phyloP scores from a whole-genome alignment of 257 asterid genomes.

The Solanum etuberosum region DNA sequence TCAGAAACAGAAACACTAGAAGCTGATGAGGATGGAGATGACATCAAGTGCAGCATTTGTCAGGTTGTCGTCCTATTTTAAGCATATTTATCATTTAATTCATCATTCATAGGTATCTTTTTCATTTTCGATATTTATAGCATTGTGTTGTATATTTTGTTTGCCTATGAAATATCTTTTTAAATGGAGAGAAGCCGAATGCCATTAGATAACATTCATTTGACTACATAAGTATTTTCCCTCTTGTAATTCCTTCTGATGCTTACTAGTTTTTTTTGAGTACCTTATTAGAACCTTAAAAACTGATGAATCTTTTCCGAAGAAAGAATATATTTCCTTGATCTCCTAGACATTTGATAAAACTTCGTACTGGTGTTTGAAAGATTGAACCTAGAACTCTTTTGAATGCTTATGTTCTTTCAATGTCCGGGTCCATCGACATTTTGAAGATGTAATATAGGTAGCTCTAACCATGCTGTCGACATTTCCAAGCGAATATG shows the following conservation, averaged over 20 bases:
- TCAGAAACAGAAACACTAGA: slow-evolving; percentile 13
- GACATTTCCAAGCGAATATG: neutral
- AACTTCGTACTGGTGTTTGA: neutral
- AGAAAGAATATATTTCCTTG: neutral
- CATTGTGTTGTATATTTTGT: neutral
- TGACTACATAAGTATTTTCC: neutral
- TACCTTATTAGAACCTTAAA: neutral
- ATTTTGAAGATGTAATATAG: neutral
- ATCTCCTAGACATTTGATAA: neutral
- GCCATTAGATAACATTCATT: neutral
- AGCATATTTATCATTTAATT: neutral
- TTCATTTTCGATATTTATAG: neutral
- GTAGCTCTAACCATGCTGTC: neutral
- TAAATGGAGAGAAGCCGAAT: neutral
- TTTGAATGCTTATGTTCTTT: neutral
- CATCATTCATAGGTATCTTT: neutral
- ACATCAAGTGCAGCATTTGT: slow-evolving; percentile 73
- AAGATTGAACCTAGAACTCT: neutral
- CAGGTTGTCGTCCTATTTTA: slow-evolving; percentile 37
- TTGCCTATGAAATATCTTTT: neutral
- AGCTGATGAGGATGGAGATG: slow-evolving; percentile 32
- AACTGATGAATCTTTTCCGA: neutral
- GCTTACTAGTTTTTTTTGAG: neutral
- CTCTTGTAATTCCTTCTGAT: neutral
- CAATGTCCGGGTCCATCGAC: neutral